Base-by-base conservation (phyloP, 441 rosid genomes). In the Biscutella auriculata region DNA sequence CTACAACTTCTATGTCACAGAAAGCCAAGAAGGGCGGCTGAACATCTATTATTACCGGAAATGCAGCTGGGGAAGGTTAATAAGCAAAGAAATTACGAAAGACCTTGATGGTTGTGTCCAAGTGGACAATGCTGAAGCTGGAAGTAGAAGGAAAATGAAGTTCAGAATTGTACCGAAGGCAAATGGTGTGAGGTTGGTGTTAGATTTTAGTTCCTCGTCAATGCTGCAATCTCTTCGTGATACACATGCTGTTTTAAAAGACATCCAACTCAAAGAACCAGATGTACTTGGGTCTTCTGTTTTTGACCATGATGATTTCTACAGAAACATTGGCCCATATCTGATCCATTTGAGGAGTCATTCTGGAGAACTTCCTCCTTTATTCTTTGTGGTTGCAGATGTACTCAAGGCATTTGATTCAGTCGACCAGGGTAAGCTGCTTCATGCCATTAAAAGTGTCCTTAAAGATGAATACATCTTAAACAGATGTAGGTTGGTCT, bases 321-420 rank as follows among this genome's bases (percentile, higher is more conserved):
- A 93, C 64, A 75, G 68, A 66, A 89, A 78, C 77, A 57, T 85
- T 47, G 75, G 82, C 63, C 78, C 79, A 11, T 93, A 83, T 73
- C 57, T 87, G 30, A 53, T 63, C 44, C 66, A 52, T 74, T 62
- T 87, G 78, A 87, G 77, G 71, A 81, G 72, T 53, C 78, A 63
- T 42, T 63, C 73, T 27, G 63, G 73, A 45, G 45, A 39, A 16
- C 34, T 75, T 54, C 85, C 92, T 50, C 66, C 57, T 46, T 59
- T 83, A 54, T 88, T 71, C 63, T 41, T 84, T 61, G 88, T 93
- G 56, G 82, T 77, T 60, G 78, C 85, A 51, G 98, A 93, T 76
- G 98, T 92, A 53, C 71, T 66, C 23, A 86, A 84, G 72, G 98
- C 97, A 33, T 93, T 82, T 75, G 98, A 93, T 76, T 84, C 97